A percentile compares a stretch with the other conserved stretches of the same genome.
These are phyloP conservation scores for Colletotrichum agaves DNA, from an alignment of 2,329 filamentous ascomycete genomes.

Conservation along the genomic window DNA sequence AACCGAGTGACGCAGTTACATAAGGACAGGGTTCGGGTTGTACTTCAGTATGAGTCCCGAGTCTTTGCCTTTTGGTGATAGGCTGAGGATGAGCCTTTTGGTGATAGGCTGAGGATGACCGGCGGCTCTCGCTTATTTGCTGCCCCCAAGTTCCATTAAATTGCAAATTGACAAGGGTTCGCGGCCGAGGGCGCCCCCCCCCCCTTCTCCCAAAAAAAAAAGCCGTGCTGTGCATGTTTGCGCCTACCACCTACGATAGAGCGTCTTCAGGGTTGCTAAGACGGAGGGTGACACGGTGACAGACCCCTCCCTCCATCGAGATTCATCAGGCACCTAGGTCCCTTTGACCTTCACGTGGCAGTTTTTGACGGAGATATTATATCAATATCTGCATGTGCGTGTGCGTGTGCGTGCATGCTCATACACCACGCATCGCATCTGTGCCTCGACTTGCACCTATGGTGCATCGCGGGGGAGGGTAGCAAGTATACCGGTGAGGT, in stretches of 20 bases:
- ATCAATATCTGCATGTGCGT: background rate
- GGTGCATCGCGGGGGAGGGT: constrained; percentile 6
- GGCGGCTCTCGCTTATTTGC: constrained; percentile 39
- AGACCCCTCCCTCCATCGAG: constrained; percentile 16
- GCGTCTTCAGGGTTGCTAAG: constrained; percentile 3
- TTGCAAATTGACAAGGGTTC: constrained; percentile 24
- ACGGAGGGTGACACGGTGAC: background rate
- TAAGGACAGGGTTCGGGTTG: background rate
- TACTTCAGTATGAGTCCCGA: background rate
- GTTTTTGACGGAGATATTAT: background rate
- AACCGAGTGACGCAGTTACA: constrained; percentile 10
- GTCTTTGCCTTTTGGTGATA: constrained; percentile 21
- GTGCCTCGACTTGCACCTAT: constrained; percentile 13
- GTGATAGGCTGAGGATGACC: constrained; percentile 21
- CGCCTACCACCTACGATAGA: too few relatives aligned
- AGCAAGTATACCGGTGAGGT: constrained; percentile 10
- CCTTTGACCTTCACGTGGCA: constrained; percentile 20
- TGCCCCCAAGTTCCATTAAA: constrained; percentile 36
- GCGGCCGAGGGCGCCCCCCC: too few relatives aligned
- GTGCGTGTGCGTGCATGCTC: constrained; percentile 7
- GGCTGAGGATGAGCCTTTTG: constrained; percentile 20
- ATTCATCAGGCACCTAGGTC: constrained; percentile 16
- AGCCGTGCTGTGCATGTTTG: constrained; percentile 36
- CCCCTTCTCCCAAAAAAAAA: too few relatives aligned
- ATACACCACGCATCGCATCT: constrained; percentile 7